Percentiles rank a stretch among this genome's conserved stretches.
Evolutionary conservation across 441 rosid genomes (phyloP).

Genomic region (Flueggea neowawraea): DNA sequence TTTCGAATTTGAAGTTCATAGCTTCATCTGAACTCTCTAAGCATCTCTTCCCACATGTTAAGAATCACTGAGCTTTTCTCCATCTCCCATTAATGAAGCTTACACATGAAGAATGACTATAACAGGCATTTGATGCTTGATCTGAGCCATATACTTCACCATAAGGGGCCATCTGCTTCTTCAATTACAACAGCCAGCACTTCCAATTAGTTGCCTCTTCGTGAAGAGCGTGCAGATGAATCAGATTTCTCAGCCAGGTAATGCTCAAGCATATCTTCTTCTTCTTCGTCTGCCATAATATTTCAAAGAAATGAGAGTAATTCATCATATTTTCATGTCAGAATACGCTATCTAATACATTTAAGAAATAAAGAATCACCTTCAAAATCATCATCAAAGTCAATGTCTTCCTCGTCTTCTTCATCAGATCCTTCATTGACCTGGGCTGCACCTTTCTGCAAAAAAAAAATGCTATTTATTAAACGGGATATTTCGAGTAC

Average conservation of each 20-base stretch:
- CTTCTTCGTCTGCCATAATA: slow-evolving; percentile 72
- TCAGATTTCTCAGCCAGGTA: slow-evolving; percentile 92
- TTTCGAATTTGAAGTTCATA: no score
- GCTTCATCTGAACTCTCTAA: no score
- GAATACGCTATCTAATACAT: no score
- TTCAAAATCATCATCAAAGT: slow-evolving; percentile 94
- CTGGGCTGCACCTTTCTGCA: slow-evolving; percentile 73
- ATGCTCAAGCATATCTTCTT: slow-evolving; percentile 96
- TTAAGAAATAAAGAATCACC: slow-evolving; percentile 37
- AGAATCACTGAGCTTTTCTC: no score
- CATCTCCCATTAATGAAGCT: no score
- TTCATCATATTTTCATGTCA: no score
- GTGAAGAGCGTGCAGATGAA: slow-evolving; percentile 52
- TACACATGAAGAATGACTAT: no score
- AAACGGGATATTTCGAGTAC: no score
- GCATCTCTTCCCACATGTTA: no score
- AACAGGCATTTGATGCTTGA: neutral
- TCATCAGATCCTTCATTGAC: slow-evolving; percentile 57
- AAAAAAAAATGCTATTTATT: slow-evolving; percentile 8
- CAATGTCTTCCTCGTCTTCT: slow-evolving; percentile 91
- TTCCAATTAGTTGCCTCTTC: slow-evolving; percentile 31
- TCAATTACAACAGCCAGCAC: neutral
- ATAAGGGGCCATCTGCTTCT: slow-evolving; percentile 6
- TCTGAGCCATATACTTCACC: slow-evolving; percentile 13
- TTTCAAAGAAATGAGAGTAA: slow-evolving; percentile 8